phyloP scores from a whole-genome alignment of 75 land plant genomes.

The Pseudotsuga menziesii region DNA sequence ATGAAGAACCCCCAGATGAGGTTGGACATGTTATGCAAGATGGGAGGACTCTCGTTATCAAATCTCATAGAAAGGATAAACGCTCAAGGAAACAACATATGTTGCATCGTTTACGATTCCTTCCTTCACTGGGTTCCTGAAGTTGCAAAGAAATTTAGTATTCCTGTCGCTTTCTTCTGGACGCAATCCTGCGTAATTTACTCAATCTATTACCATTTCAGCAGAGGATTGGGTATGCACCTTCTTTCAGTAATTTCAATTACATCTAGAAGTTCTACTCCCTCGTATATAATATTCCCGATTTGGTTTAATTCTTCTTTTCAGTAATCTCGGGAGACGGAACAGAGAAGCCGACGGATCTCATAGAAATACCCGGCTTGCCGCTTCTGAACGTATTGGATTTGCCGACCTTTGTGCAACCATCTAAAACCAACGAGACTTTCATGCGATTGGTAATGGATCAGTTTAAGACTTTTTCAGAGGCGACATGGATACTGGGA shows the following conservation, averaged over 20 bases:
- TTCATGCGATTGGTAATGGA: too few relatives aligned
- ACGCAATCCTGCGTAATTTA: slow-evolving; percentile 52
- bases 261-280: too few relatives aligned
- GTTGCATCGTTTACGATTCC: slow-evolving; percentile 42
- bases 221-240: background rate
- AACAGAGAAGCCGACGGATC: too few relatives aligned
- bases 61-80: slow-evolving; percentile 21
- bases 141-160: slow-evolving; percentile 32
- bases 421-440: too few relatives aligned
- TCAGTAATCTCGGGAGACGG: background rate
- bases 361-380: too few relatives aligned
- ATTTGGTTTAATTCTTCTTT: background rate
- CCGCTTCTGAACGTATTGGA: too few relatives aligned
- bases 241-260: too few relatives aligned
- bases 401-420: too few relatives aligned
- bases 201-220: slow-evolving; percentile 27
- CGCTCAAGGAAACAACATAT: slow-evolving; percentile 21
- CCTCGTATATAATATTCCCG: too few relatives aligned
- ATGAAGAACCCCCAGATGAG: background rate
- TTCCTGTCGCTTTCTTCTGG: slow-evolving; percentile 56
- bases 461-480: too few relatives aligned
- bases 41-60: slow-evolving; percentile 2
- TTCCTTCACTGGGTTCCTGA: slow-evolving; percentile 51
- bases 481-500: too few relatives aligned
- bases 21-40: background rate